Percentiles rank a stretch among this genome's conserved stretches.
Evolutionary conservation across 441 rosid genomes (phyloP).

Genomic region (Adansonia rubrostipa): DNA sequence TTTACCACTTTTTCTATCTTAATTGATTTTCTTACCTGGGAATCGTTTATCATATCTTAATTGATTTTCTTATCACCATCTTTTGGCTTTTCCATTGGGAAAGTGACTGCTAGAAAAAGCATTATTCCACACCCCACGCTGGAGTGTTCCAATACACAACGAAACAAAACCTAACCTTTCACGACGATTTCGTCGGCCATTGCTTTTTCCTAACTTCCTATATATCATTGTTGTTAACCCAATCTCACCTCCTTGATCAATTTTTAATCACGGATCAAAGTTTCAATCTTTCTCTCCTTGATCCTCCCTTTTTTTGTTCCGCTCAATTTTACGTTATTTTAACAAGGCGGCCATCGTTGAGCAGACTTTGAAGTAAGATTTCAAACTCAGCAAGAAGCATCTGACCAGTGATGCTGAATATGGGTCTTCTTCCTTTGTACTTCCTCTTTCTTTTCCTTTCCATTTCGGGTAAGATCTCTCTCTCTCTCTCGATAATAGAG

Average conservation of each 20-base stretch:
- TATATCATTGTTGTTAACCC: neutral
- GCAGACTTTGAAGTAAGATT: neutral
- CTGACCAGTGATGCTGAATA: constrained; percentile 19
- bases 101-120: no score
- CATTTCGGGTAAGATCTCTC: constrained; percentile 42
- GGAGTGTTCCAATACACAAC: neutral
- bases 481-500: no score
- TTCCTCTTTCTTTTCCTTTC: constrained; percentile 43
- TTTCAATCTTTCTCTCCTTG: neutral
- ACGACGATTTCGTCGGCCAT: neutral
- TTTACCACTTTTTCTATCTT: constrained; percentile 1
- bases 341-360: neutral
- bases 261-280: neutral
- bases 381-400: neutral
- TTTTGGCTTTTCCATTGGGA: no score
- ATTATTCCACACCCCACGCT: no score
- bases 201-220: neutral
- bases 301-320: neutral
- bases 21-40: neutral
- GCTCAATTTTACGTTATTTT: neutral
- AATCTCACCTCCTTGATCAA: neutral
- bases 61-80: no score
- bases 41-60: no score
- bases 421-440: constrained; percentile 40
- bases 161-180: neutral